Conservation (phyloP, 75 land plant species). For the Cryptomeria japonica region DNA sequence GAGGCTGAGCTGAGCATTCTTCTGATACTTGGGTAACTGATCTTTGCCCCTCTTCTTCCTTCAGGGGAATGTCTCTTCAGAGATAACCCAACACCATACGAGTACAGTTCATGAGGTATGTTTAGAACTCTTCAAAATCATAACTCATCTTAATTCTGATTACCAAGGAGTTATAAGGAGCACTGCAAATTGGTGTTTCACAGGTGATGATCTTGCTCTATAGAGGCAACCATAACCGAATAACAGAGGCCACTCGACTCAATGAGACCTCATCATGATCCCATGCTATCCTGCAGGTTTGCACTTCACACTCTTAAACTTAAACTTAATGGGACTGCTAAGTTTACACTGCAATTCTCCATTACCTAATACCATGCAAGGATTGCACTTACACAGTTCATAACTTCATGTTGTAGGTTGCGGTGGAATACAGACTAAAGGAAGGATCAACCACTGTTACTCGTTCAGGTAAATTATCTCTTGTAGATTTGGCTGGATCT, state of each 20-base stretch:
- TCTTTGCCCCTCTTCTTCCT: not conserved
- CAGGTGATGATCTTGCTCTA: conserved; percentile 35
- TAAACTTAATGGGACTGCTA: no score
- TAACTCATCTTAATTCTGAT: not conserved
- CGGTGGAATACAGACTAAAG: conserved; percentile 13
- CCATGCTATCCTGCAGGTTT: conserved; percentile 34
- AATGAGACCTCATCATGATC: conserved; percentile 39
- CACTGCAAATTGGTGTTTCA: not conserved
- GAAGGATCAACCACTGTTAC: conserved; percentile 6
- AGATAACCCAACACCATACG: conserved; percentile 17
- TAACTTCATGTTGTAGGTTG: conserved; percentile 20
- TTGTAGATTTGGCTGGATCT: conserved; percentile 34
- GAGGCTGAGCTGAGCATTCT: no score
- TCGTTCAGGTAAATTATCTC: conserved; percentile 24
- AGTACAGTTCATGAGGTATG: conserved; percentile 22
- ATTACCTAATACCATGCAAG: not conserved
- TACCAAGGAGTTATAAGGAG: no score
- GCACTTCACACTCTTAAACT: not conserved
- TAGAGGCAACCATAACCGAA: conserved; percentile 19
- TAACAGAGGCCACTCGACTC: conserved; percentile 22
- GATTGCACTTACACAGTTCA: not conserved
- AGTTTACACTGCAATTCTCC: not conserved
- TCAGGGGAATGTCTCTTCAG: conserved; percentile 24
- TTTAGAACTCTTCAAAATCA: not conserved
- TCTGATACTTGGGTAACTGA: not conserved